Evolutionary conservation across 306 rosid genomes (phyloP), one percentile per base, ranked within the genome.

Genomic region (Comarum palustre): DNA sequence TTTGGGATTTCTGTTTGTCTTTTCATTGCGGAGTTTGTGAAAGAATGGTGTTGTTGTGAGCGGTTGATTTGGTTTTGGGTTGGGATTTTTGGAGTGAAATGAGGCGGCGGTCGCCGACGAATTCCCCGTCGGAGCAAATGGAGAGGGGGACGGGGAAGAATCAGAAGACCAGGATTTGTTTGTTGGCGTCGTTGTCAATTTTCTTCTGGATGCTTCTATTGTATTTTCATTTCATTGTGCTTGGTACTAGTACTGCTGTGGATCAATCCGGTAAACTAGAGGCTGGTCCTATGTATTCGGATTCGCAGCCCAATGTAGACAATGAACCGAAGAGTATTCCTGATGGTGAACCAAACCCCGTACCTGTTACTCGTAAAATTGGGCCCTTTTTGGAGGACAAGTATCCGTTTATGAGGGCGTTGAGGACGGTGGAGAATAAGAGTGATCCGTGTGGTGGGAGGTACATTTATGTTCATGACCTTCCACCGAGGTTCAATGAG

Each of bases 391-490:
- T 69, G 14, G 66, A n/a, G 31, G 31, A 29, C 31, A 57, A 25
- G 17, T 89, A 66, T 54, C 93, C 90, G 7, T 94, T 94, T 52
- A 80, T 81, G 87, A 80, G 75, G 69, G 97, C 99, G 13, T 70
- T 94, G 88, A 82, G 84, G 62, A 83, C 90, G 29, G 79, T 68
- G 38, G 90, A 91, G 6, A 91, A 94, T 85, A 94, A 87, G 93
- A 94, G 90, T 71, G 99, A 94, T 80, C 96, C 96, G 0, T 94
- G 99, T 75, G 99, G 99, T 17, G 99, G 99, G 69, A 91, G 95
- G 90, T 91, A 94, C 62, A 87, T 94, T 75, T 94, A 84, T 79
- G 92, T 94, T 62, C 97, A 94, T 42, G 87, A 94, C 10, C 93
- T 94, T 79, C 99, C 97, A 31, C 72, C 97, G 0, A 88, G 90